Conservation (phyloP, 164 flowering plant genomes). For the Umbilicus rupestris region DNA sequence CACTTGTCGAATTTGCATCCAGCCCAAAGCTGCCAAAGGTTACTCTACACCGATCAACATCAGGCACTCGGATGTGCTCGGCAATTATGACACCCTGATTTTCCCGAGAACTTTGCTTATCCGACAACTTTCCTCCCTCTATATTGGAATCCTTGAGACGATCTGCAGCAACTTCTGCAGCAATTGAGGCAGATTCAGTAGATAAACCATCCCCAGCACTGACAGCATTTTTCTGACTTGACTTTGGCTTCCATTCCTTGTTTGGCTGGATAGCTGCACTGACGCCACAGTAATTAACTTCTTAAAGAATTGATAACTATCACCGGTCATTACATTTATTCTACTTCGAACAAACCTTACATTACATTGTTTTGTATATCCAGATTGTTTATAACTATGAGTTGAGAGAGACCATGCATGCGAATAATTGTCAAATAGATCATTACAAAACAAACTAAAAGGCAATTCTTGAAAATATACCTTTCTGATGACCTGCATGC, state of each 20-base stretch:
- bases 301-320: not conserved
- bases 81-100: conserved; percentile 85
- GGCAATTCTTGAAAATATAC: conserved; percentile 20
- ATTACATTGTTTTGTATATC: not conserved
- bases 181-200: conserved; percentile 26
- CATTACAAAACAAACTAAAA: not conserved
- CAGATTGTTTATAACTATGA: not conserved
- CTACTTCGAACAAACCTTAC: not conserved
- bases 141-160: conserved; percentile 25
- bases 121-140: conserved; percentile 40
- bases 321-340: no score
- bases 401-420: not conserved
- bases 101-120: conserved; percentile 39
- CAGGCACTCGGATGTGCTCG: conserved; percentile 75
- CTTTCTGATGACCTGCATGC: conserved; percentile 64
- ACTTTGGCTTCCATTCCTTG: conserved; percentile 95
- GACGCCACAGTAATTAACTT: not conserved
- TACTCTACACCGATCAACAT: conserved; percentile 55
- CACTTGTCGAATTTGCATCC: conserved; percentile 33
- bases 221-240: conserved; percentile 39
- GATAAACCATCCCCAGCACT: conserved; percentile 48
- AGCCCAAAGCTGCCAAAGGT: conserved; percentile 86
- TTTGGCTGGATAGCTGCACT: conserved; percentile 47
- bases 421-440: not conserved
- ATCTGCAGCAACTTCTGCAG: conserved; percentile 20